Evolutionary conservation across 371 early-diverging fungal species (phyloP).

Genomic region (Fennellomyces sp.): DNA sequence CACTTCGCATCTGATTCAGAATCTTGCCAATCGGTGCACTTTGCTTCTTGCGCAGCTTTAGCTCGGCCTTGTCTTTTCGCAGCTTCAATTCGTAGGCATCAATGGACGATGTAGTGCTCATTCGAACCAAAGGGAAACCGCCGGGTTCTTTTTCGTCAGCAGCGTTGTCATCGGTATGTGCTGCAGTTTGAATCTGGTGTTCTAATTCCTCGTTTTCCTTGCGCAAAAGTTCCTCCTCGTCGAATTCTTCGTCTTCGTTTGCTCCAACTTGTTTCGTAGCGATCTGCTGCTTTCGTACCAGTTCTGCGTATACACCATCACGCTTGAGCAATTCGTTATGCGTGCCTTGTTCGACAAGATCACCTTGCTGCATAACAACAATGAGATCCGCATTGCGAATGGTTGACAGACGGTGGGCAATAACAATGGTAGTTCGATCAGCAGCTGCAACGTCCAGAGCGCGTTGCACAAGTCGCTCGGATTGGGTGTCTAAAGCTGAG

Average conservation of each 20-base stretch:
- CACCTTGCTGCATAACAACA: too few species aligned
- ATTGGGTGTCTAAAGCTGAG: slow-evolving; percentile 70
- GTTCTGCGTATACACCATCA: slow-evolving; percentile 39
- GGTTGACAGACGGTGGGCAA: slow-evolving; percentile 84
- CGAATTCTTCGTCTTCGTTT: slow-evolving; percentile 4
- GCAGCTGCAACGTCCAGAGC: slow-evolving; percentile 72
- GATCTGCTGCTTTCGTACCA: slow-evolving; percentile 53
- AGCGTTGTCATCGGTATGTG: background rate
- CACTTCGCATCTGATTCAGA: slow-evolving; percentile 28
- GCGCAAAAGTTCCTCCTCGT: slow-evolving; percentile 1
- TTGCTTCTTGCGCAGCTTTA: slow-evolving; percentile 33
- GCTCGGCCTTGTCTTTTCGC: slow-evolving; percentile 36
- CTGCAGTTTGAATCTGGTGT: too few species aligned
- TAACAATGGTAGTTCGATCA: slow-evolving; percentile 82
- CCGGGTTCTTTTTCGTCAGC: slow-evolving; percentile 3
- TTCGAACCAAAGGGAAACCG: slow-evolving; percentile 1
- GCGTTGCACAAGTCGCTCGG: slow-evolving; percentile 71
- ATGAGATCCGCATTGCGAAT: too few species aligned
- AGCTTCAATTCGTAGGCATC: slow-evolving; percentile 39
- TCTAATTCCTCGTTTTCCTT: slow-evolving; percentile 4
- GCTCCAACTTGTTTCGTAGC: slow-evolving; percentile 1
- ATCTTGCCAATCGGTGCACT: slow-evolving; percentile 44
- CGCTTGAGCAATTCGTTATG: slow-evolving; percentile 54
- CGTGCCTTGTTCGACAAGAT: slow-evolving; percentile 65
- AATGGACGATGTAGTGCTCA: slow-evolving; percentile 10